phyloP scores from a whole-genome alignment of 805 yeast species.

The Candida tibetensis region DNA sequence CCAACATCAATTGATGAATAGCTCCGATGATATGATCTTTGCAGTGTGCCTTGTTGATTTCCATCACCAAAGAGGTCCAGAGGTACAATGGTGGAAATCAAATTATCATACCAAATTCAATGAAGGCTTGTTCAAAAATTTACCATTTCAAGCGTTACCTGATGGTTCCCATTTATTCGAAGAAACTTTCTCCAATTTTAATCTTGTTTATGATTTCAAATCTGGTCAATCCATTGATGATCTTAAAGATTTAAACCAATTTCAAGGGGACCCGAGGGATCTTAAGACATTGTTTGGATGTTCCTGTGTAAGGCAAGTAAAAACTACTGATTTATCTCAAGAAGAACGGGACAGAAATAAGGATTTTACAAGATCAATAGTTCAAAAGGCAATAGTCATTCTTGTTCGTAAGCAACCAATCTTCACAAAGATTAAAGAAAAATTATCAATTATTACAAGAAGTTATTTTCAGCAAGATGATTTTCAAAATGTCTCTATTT shows the following conservation, averaged over 20 bases:
- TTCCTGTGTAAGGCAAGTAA: conserved; percentile 85
- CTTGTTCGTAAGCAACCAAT: conserved; percentile 78
- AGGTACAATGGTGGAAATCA: conserved; percentile 81
- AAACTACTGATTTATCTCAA: conserved; percentile 52
- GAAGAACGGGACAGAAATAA: conserved; percentile 46
- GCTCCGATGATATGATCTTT: conserved; percentile 48
- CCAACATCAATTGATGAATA: conserved; percentile 1
- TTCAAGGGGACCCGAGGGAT: conserved; percentile 38
- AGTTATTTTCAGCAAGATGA: conserved; percentile 80
- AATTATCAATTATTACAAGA: conserved; percentile 82
- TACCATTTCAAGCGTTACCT: conserved; percentile 93
- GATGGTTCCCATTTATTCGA: conserved; percentile 94
- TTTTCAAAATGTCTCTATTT: conserved; percentile 65
- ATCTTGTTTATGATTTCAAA: conserved; percentile 66
- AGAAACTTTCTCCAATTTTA: conserved; percentile 90
- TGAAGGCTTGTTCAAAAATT: conserved; percentile 66
- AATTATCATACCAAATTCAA: conserved; percentile 38
- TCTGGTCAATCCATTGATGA: conserved; percentile 45
- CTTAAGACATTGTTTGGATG: conserved; percentile 84
- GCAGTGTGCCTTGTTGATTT: conserved; percentile 91
- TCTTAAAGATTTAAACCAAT: conserved; percentile 31
- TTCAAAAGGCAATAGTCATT: conserved; percentile 88
- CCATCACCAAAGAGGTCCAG: conserved; percentile 91
- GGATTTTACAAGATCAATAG: conserved; percentile 79
- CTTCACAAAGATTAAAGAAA: conserved; percentile 84